Evolutionary conservation across 139 green algal species (phyloP).

Genomic region (Chlorella sp.): DNA sequence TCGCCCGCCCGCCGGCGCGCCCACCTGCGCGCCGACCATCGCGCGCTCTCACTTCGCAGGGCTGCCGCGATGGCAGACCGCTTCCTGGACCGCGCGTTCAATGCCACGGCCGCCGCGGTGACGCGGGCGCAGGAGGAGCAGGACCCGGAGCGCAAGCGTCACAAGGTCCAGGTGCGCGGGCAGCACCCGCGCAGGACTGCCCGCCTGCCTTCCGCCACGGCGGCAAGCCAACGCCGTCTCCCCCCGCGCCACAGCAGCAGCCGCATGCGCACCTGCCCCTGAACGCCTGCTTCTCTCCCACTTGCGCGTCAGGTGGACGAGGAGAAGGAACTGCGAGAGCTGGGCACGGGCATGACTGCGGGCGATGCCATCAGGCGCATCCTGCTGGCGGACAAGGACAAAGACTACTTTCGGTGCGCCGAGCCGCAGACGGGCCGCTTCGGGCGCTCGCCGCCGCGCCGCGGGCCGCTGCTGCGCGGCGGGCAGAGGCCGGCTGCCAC

Average conservation of each 20-base stretch:
- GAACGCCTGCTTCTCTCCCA: not conserved
- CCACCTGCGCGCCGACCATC: not conserved
- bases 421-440: no score
- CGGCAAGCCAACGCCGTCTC: not conserved
- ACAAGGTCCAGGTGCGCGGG: conserved; percentile 6
- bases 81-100: conserved; percentile 28
- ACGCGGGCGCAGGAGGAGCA: not conserved
- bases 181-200: not conserved
- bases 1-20: no score
- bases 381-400: conserved; percentile 60
- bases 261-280: not conserved
- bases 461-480: no score
- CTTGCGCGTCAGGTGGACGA: not conserved
- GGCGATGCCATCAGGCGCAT: conserved; percentile 64
- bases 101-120: not conserved
- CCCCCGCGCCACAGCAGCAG: not conserved
- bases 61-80: conserved; percentile 23
- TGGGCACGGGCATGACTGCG: conserved; percentile 27
- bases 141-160: conserved; percentile 13
- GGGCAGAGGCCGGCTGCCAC: no score
- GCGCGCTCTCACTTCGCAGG: not conserved
- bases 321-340: conserved; percentile 20
- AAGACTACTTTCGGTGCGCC: conserved; percentile 71
- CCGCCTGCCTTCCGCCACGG: no score
- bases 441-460: not conserved